Evolutionary conservation across 192 early-diverging fungal species (phyloP), one percentile per base, ranked within the genome.

Genomic region (Coemansia sp.): DNA sequence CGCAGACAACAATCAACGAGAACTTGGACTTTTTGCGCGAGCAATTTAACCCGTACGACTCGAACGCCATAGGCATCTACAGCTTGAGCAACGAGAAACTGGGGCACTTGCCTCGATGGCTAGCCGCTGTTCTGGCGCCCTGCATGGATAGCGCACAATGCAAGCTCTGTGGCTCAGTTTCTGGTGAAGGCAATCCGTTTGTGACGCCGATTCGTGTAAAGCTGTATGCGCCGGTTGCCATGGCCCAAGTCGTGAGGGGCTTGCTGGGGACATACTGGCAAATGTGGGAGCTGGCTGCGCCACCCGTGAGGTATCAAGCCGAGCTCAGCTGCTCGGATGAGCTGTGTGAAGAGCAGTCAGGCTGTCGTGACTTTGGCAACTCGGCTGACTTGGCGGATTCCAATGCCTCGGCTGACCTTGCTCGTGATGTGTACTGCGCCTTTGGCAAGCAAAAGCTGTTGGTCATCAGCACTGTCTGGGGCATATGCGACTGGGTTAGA

Each of bases 91-190:
- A 55, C 41, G 14, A 36, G 3, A 66, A 59, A 43, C 60, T 78
- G 6, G 76, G 76, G 1, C 66, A 78, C 33, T 36, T 78, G 25
- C 64, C 76, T 26, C 66, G 76, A 38, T 78, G 76, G 76, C 67
- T 78, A 7, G 76, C 76, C 20, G 38, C 35, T 4, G 64, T 67
- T 38, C 67, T 78, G 14, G 76, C 76, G n/a, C 76, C 71, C 2
- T 78, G 76, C 18, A 64, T 67, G 38, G 76, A 70, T 21, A 66
- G 26, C 16, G 20, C 57, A 1, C 59, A 61, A 8, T 78, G 76
- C 45, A 42, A 31, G 31, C 53, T 73, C 10, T 10, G 57, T 47
- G 76, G 70, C 37, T 37, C 18, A 0, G 64, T 78, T 45, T n/a
- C 64, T 9, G 71, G 70, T 0, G 16, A 16, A 7, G 76, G 76